Base-by-base conservation (phyloP, 768 basidiomycete genomes). In the Rhodotorula babjevae region DNA sequence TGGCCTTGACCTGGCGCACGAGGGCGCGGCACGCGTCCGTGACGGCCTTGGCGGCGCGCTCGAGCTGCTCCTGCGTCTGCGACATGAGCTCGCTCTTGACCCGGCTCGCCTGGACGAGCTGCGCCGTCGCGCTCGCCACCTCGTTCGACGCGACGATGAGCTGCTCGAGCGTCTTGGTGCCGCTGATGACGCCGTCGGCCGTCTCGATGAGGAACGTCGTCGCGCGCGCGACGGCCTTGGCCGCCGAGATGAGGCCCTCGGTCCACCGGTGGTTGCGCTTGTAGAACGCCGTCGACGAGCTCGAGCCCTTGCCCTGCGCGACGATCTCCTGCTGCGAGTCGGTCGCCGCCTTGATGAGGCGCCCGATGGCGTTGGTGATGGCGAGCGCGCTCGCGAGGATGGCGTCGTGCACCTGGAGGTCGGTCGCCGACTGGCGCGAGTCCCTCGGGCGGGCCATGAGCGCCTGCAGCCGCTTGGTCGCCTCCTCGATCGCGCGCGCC, bases 241-340 rank as follows among this genome's bases (percentile, higher is more conserved):
- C 96, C 49, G 96, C 96, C 49, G 93, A 95, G 78, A 98, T 93
- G 76, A 99, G 88, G 76, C 96, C 96, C 81, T 99, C 96, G 57
- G 96, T 99, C 96, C 96, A 99, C 71, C 96, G 87, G 82, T 98
- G 98, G 87, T 99, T 97, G 71, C 92, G 89, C 84, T 99, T 99
- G 86, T 98, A 99, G 86, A 99, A 99, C 78, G 97, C 95, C 81
- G 95, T 92, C 29, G 85, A 87, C 33, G 93, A 87, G 81, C 88
- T 93, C 29, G 93, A 91, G 15, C 96, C 96, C 80, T 87, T 91
- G 69, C 96, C 96, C 82, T 96, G 89, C 6, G 89, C 88, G 66
- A 97, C 96, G 67, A 99, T 99, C 83, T 99, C 96, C 81, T 97
- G 88, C 81, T 99, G 96, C 63, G 94, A 97, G 50, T 94, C 94